Percentiles rank a stretch among this genome's conserved stretches.
Evolutionary conservation across 108 stramenopile genomes (phyloP).

Genomic region (Conticribra weissflogii): DNA sequence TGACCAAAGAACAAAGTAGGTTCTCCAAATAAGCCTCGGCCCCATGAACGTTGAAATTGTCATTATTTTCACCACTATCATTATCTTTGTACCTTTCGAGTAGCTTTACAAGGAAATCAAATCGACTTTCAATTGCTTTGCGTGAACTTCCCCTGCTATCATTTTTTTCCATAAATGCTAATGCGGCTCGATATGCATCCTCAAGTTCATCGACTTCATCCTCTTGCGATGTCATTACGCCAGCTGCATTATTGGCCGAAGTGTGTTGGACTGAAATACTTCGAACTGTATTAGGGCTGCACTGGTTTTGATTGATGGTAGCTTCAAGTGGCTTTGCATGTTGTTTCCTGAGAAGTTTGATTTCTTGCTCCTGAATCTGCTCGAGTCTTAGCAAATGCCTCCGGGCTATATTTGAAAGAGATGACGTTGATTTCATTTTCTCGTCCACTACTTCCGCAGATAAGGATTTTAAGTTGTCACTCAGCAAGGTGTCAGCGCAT

Average conservation of each 20-base stretch:
- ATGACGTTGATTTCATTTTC: too few species aligned
- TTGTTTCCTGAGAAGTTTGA: neutral
- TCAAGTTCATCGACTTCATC: slow-evolving; percentile 20
- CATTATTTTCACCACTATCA: too few species aligned
- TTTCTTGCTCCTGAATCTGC: slow-evolving; percentile 3
- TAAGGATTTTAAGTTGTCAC: too few species aligned
- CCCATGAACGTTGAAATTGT: slow-evolving; percentile 24
- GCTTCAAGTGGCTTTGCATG: neutral
- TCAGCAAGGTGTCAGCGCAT: too few species aligned
- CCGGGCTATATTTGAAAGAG: slow-evolving; percentile 25
- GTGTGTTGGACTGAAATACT: slow-evolving; percentile 2
- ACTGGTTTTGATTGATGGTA: too few species aligned
- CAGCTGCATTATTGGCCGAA: neutral
- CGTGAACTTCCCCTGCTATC: slow-evolving; percentile 1
- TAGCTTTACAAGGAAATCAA: slow-evolving; percentile 32
- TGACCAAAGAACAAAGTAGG: slow-evolving; percentile 26
- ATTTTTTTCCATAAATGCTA: slow-evolving; percentile 26
- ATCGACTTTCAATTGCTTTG: slow-evolving; percentile 32
- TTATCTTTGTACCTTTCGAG: neutral
- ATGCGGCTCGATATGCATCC: slow-evolving; percentile 43
- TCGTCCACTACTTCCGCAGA: too few species aligned
- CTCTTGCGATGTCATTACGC: neutral
- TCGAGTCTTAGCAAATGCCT: slow-evolving; percentile 14
- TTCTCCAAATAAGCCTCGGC: slow-evolving; percentile 30
- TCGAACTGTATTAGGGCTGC: neutral